These are phyloP conservation scores for Leccinum pachyderme DNA, from an alignment of 1,284 basidiomycete genomes.

Conservation along the genomic window DNA sequence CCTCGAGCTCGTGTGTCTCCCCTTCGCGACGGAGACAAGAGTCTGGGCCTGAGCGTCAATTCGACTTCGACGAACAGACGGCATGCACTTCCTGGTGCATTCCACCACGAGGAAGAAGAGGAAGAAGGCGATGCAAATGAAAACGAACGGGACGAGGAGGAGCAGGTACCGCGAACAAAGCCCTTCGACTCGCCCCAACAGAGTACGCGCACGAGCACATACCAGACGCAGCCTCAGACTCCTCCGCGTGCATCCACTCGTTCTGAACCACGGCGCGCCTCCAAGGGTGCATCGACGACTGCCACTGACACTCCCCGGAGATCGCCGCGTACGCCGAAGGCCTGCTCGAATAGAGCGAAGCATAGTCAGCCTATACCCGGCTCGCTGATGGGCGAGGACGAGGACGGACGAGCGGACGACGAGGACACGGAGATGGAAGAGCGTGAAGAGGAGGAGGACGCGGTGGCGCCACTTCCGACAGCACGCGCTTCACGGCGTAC, in stretches of 20 bases:
- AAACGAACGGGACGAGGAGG: conserved; percentile 32
- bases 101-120: conserved; percentile 20
- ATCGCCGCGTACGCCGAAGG: conserved; percentile 13
- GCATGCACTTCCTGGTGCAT: conserved; percentile 26
- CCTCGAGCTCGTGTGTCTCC: conserved; percentile 7
- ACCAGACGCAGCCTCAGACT: conserved; percentile 9
- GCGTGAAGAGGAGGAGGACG: conserved; percentile 42
- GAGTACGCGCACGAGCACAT: conserved; percentile 9
- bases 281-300: not conserved
- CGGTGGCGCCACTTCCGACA: conserved; percentile 50
- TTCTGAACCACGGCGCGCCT: conserved; percentile 13
- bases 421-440: conserved; percentile 20
- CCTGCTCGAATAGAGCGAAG: conserved; percentile 19
- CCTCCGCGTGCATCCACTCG: conserved; percentile 11
- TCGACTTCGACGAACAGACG: conserved; percentile 6
- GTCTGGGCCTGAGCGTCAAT: not conserved
- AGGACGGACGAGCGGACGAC: conserved; percentile 30
- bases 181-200: conserved; percentile 16
- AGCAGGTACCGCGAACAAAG: conserved; percentile 26
- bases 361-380: conserved; percentile 51
- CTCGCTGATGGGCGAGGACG: conserved; percentile 50
- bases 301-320: not conserved
- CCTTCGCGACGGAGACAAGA: conserved; percentile 6
- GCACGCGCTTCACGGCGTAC: conserved; percentile 26
- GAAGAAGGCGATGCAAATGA: conserved; percentile 11